Evolutionary conservation across 768 basidiomycete species (phyloP).

Genomic region (Boletus rubescentipes): DNA sequence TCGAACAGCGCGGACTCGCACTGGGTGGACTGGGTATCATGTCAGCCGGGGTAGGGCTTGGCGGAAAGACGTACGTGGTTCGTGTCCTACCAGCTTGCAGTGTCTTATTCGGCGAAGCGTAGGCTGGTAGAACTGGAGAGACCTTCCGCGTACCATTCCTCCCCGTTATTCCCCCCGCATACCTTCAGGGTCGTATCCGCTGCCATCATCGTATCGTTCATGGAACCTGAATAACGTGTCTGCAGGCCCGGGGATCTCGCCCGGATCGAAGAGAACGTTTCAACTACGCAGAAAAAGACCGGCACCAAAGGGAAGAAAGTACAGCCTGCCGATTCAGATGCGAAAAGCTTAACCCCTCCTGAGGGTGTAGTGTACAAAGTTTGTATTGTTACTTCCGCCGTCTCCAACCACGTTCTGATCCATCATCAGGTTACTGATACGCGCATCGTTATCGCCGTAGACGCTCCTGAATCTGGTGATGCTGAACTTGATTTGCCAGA

Average conservation of each 20-base stretch:
- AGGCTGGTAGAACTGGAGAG: slow-evolving; percentile 88
- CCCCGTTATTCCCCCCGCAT: slow-evolving; percentile 77
- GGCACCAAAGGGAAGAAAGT: slow-evolving; percentile 49
- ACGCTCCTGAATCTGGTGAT: slow-evolving; percentile 55
- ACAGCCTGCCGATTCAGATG: slow-evolving; percentile 32
- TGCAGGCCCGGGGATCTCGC: slow-evolving; percentile 85
- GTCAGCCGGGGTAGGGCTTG: slow-evolving; percentile 79
- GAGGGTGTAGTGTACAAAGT: slow-evolving; percentile 92
- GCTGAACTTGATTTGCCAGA: slow-evolving; percentile 82
- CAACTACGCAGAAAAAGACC: slow-evolving; percentile 40
- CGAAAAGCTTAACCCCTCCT: slow-evolving; percentile 38
- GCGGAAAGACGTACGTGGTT: slow-evolving; percentile 78
- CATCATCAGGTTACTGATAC: slow-evolving; percentile 69
- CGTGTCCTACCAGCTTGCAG: not conserved
- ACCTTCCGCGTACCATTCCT: slow-evolving; percentile 75
- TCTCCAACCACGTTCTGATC: not conserved
- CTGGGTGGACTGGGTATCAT: slow-evolving; percentile 70
- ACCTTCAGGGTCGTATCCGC: slow-evolving; percentile 60
- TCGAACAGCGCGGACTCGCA: slow-evolving; percentile 88
- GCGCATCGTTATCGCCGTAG: slow-evolving; percentile 77
- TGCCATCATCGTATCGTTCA: not conserved
- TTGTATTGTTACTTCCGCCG: not conserved
- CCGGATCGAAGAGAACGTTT: slow-evolving; percentile 71
- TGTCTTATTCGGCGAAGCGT: slow-evolving; percentile 34
- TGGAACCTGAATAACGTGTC: slow-evolving; percentile 6